Conservation (phyloP, 768 basidiomycete species). For the Pleurotus ostreatus region DNA sequence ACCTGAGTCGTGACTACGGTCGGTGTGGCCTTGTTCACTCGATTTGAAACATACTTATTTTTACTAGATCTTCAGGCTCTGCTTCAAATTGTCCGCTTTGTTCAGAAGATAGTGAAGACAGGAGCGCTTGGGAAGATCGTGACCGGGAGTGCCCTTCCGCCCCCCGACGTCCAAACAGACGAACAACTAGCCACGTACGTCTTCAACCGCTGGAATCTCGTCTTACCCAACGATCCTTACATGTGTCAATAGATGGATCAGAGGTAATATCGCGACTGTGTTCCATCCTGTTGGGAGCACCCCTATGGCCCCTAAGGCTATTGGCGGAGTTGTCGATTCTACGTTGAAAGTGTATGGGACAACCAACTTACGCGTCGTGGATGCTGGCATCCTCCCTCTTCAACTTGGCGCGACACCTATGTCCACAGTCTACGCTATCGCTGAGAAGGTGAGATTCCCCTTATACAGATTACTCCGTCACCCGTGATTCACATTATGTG, state of each 20-base stretch:
- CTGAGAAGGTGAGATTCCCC: neutral
- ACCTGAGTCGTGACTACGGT: conserved; percentile 14
- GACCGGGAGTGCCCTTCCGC: neutral
- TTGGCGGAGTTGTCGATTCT: conserved; percentile 27
- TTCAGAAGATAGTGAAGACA: conserved; percentile 1
- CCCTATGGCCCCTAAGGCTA: conserved; percentile 16
- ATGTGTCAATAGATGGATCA: conserved; percentile 11
- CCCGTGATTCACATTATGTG: too few relatives aligned
- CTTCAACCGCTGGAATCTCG: neutral
- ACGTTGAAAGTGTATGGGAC: conserved; percentile 23
- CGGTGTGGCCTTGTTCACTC: conserved; percentile 3
- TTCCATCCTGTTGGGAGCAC: conserved; percentile 33
- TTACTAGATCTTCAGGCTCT: neutral
- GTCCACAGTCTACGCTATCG: neutral
- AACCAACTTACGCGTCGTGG: conserved; percentile 28
- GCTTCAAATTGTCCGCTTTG: neutral
- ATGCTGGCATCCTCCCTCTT: conserved; percentile 15
- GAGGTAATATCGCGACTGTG: conserved; percentile 11
- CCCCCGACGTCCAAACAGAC: conserved; percentile 2
- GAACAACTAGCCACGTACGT: conserved; percentile 15
- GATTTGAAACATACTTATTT: neutral
- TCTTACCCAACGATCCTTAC: neutral
- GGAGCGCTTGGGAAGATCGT: neutral
- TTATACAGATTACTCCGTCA: too few relatives aligned
- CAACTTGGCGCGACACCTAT: conserved; percentile 6